Conservation (phyloP, 2,329 filamentous ascomycete species). For the Nothopassalora personata region DNA sequence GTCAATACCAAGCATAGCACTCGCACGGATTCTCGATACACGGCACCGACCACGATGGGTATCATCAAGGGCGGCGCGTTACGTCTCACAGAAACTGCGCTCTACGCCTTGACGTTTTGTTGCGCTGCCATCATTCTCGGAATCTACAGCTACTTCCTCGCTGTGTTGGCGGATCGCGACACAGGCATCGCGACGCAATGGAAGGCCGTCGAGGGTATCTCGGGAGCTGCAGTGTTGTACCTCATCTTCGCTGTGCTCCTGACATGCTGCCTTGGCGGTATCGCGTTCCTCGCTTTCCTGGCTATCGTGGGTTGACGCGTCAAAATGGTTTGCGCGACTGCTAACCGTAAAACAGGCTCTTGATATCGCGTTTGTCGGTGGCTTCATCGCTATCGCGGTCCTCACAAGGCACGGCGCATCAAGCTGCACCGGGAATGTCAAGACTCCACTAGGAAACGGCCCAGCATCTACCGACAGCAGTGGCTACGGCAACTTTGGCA, state of each 20-base stretch:
- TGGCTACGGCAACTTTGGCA: constrained; percentile 44
- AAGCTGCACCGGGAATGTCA: constrained; percentile 58
- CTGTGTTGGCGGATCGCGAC: constrained; percentile 61
- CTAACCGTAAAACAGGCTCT: constrained; percentile 43
- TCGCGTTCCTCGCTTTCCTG: constrained; percentile 65
- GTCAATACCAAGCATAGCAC: not conserved
- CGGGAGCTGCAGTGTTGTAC: constrained; percentile 70
- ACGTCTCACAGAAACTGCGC: constrained; percentile 61
- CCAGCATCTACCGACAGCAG: constrained; percentile 46
- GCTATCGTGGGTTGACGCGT: constrained; percentile 47
- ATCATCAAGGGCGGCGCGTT: constrained; percentile 54
- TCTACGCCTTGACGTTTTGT: constrained; percentile 69
- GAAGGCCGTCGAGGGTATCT: constrained; percentile 58
- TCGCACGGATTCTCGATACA: not conserved
- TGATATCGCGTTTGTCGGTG: constrained; percentile 69
- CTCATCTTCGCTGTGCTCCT: constrained; percentile 65
- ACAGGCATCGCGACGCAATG: constrained; percentile 59
- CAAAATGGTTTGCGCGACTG: not conserved
- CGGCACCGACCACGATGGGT: constrained; percentile 25
- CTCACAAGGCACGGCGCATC: constrained; percentile 64
- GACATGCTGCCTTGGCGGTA: constrained; percentile 73
- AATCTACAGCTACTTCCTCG: constrained; percentile 72
- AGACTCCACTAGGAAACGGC: constrained; percentile 59
- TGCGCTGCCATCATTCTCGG: constrained; percentile 65
- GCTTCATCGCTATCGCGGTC: constrained; percentile 75